A percentile compares a stretch with the other conserved stretches of the same genome.
phyloP scores from a whole-genome alignment of 2,329 filamentous ascomycete genomes.

The Nemania serpens region DNA sequence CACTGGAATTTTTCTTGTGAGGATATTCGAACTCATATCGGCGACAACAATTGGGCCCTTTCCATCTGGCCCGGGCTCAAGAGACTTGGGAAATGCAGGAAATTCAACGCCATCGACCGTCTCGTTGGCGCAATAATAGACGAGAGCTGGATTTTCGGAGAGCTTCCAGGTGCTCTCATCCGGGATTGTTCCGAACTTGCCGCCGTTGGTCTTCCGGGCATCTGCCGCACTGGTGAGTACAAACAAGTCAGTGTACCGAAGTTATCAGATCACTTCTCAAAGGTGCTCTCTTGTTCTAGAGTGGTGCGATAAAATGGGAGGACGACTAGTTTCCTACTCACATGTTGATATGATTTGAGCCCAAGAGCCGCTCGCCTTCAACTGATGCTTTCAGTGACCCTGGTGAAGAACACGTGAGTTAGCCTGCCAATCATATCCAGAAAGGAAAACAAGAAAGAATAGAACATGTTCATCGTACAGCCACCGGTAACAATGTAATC shows the following conservation, averaged over 20 bases:
- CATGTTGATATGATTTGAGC: constrained; percentile 78
- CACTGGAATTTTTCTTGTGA: constrained; percentile 77
- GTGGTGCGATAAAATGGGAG: not conserved
- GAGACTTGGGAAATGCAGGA: constrained; percentile 66
- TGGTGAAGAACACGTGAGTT: too few species aligned
- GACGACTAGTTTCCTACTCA: too few species aligned
- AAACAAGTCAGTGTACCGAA: too few species aligned
- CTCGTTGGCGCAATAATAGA: constrained; percentile 94
- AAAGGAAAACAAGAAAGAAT: not conserved
- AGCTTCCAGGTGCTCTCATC: constrained; percentile 74
- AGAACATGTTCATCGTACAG: constrained; percentile 50
- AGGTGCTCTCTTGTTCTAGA: not conserved
- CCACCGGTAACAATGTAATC: constrained; percentile 90
- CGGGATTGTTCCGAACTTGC: constrained; percentile 85
- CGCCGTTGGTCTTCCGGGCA: constrained; percentile 65
- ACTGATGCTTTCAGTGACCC: constrained; percentile 82
- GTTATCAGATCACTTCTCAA: not conserved
- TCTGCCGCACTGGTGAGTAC: constrained; percentile 60
- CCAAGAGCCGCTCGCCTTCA: constrained; percentile 78
- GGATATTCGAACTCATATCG: constrained; percentile 94
- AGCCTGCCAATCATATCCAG: too few species aligned
- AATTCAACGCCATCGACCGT: constrained; percentile 95
- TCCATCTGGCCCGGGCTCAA: constrained; percentile 63
- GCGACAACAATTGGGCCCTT: constrained; percentile 79
- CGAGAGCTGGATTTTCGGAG: constrained; percentile 69